Evolutionary conservation across 805 yeast genomes (phyloP).

Genomic region (Spathaspora hagerdaliae): DNA sequence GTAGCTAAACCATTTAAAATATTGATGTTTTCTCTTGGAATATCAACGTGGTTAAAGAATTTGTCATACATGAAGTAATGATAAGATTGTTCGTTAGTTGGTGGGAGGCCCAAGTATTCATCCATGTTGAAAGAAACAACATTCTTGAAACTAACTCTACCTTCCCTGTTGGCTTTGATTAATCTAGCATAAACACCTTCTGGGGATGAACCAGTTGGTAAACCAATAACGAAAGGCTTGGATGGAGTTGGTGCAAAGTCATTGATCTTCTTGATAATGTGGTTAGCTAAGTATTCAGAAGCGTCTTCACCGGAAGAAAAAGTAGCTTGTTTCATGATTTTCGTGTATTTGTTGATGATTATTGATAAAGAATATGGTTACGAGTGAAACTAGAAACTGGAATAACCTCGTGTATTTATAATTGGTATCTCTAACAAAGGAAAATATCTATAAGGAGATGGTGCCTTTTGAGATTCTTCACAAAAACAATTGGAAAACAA

Average conservation of each 20-base stretch:
- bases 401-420: no score
- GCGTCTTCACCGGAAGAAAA: conserved; percentile 39
- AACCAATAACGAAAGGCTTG: conserved; percentile 51
- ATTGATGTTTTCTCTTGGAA: conserved; percentile 48
- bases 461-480: no score
- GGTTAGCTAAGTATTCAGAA: conserved; percentile 40
- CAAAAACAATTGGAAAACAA: no score
- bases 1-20: conserved; percentile 51
- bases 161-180: conserved; percentile 39
- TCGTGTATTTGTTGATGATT: not conserved
- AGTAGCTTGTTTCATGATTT: conserved; percentile 27
- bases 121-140: conserved; percentile 64
- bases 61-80: conserved; percentile 56
- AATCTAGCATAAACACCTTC: conserved; percentile 49
- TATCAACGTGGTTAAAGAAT: conserved; percentile 53
- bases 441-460: no score
- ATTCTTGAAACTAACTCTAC: conserved; percentile 42
- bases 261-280: conserved; percentile 42
- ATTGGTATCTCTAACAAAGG: no score
- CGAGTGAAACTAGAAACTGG: not conserved
- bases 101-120: conserved; percentile 49
- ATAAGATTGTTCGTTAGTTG: conserved; percentile 48
- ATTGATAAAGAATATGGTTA: not conserved
- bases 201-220: conserved; percentile 62
- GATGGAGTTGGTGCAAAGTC: conserved; percentile 40